phyloP scores from a whole-genome alignment of 306 rosid genomes.

The Cucumis hystrix region DNA sequence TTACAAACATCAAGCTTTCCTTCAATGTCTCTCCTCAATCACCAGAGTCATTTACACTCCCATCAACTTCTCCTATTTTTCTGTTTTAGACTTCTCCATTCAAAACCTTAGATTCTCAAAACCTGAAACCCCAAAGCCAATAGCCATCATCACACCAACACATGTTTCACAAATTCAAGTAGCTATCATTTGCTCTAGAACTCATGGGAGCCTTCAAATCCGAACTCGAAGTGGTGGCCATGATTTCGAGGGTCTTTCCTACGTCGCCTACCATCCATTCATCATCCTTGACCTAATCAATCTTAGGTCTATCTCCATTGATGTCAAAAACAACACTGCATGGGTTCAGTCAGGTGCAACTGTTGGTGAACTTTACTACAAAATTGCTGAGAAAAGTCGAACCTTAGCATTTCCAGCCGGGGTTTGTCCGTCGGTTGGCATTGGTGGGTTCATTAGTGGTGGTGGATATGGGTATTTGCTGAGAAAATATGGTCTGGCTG shows the following conservation, averaged over 20 bases:
- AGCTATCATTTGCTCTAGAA: not conserved
- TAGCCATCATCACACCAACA: not conserved
- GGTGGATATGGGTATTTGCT: not conserved
- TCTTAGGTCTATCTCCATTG: constrained; percentile 1
- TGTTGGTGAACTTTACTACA: not conserved
- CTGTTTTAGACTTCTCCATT: not conserved
- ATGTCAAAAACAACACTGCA: not conserved
- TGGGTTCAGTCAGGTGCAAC: not conserved
- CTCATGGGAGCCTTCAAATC: not conserved
- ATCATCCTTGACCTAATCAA: constrained; percentile 28
- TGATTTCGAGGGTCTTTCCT: not conserved
- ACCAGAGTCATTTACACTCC: not conserved
- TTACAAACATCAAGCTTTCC: not conserved
- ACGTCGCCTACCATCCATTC: not conserved
- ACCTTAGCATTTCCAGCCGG: not conserved
- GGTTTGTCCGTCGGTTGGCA: not conserved
- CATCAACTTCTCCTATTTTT: not conserved
- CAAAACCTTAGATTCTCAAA: not conserved
- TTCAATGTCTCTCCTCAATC: not conserved
- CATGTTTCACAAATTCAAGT: not conserved
- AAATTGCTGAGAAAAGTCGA: not conserved
- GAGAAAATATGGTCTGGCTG: not conserved
- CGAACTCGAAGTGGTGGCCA: constrained; percentile 2
- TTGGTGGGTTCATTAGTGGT: not conserved
- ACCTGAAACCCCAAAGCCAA: not conserved